phyloP scores from a whole-genome alignment of 192 early-diverging fungal species.

The Endogone sp. region DNA sequence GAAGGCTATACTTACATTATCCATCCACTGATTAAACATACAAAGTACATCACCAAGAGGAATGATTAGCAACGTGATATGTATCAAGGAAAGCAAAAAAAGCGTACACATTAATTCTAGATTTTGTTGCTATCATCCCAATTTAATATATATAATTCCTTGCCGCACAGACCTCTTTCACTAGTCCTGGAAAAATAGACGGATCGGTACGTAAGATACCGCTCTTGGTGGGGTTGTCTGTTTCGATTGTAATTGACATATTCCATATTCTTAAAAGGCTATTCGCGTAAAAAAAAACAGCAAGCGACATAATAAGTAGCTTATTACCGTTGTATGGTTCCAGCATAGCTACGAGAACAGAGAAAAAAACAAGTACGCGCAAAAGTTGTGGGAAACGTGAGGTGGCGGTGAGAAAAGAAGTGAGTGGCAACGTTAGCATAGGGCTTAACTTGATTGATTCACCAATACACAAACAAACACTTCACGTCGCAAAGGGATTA shows the following conservation, averaged over 20 bases:
- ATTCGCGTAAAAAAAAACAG: neutral
- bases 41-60: too few relatives aligned
- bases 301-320: neutral
- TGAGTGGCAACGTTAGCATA: too few relatives aligned
- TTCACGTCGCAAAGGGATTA: slow-evolving; percentile 5
- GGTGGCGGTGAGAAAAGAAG: too few relatives aligned
- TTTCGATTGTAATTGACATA: slow-evolving; percentile 2
- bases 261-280: neutral
- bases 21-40: slow-evolving; percentile 13
- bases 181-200: slow-evolving; percentile 1
- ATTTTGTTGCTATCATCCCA: too few relatives aligned
- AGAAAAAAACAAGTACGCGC: slow-evolving; percentile 10
- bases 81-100: too few relatives aligned
- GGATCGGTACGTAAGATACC: slow-evolving; percentile 34
- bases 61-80: too few relatives aligned
- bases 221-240: slow-evolving; percentile 35
- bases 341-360: slow-evolving; percentile 11
- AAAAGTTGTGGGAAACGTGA: too few relatives aligned
- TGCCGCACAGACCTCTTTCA: slow-evolving; percentile 1
- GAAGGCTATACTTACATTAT: slow-evolving; percentile 1
- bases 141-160: too few relatives aligned
- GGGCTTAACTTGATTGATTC: too few relatives aligned
- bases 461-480: too few relatives aligned
- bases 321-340: slow-evolving; percentile 24
- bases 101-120: too few relatives aligned